These are phyloP conservation scores for Fusarium pilosicola DNA, from an alignment of 2,329 filamentous ascomycete species.

Conservation along the genomic window DNA sequence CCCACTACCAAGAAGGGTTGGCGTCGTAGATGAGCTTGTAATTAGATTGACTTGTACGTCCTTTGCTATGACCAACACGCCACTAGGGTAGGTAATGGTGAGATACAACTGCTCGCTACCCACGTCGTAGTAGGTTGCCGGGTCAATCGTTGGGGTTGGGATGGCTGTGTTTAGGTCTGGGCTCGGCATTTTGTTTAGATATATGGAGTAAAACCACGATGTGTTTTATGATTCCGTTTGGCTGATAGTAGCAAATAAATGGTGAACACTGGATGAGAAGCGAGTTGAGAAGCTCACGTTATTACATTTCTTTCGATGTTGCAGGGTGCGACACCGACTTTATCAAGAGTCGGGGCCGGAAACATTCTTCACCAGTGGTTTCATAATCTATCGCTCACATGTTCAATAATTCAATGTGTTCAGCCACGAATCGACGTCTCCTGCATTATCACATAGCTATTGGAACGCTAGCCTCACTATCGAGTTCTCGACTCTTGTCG, in stretches of 20 bases:
- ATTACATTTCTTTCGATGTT: background rate
- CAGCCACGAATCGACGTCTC: background rate
- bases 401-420: background rate
- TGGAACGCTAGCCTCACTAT: background rate
- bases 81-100: background rate
- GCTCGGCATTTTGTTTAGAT: too few relatives aligned
- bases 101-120: background rate
- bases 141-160: background rate
- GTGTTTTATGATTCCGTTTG: too few relatives aligned
- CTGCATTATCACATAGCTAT: background rate
- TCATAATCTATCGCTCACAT: background rate
- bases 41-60: background rate
- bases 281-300: background rate
- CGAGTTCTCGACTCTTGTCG: background rate
- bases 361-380: rapidly evolving
- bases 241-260: too few relatives aligned
- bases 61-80: background rate
- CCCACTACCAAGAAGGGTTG: background rate
- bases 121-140: background rate
- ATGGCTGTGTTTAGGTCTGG: background rate
- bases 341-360: rapidly evolving
- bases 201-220: too few relatives aligned
- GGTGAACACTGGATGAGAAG: too few relatives aligned
- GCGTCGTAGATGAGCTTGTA: background rate
- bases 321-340: background rate